These are phyloP conservation scores for Kwoniella mangroviensis DNA, from an alignment of 768 basidiomycete genomes.

Conservation along the genomic window DNA sequence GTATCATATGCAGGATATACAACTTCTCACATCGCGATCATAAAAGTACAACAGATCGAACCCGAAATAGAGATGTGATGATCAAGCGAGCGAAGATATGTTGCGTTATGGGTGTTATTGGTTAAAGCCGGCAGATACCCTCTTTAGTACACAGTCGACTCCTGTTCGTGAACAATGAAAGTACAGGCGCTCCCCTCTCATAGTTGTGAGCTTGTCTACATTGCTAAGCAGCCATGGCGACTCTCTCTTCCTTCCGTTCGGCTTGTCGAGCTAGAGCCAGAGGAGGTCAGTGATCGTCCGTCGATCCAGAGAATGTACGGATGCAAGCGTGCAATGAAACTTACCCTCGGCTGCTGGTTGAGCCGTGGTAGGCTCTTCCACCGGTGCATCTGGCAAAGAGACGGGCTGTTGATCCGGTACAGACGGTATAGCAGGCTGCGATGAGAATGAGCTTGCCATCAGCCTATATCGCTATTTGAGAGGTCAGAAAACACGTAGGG, in stretches of 20 bases:
- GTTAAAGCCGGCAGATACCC: not conserved
- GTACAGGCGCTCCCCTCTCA: too few species aligned
- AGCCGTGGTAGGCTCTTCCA: constrained; percentile 38
- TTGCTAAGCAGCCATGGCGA: constrained; percentile 6
- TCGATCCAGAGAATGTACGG: not conserved
- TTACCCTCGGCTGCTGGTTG: constrained; percentile 11
- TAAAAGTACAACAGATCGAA: constrained; percentile 1
- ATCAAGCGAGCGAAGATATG: not conserved
- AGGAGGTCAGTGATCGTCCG: not conserved
- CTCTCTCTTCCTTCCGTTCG: constrained; percentile 10
- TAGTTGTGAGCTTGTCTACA: too few species aligned
- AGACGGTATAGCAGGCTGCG: constrained; percentile 45
- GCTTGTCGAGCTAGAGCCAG: not conserved
- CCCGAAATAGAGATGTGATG: not conserved
- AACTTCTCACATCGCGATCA: constrained; percentile 3
- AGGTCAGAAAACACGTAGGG: not conserved
- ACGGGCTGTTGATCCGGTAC: constrained; percentile 39
- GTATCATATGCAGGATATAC: constrained; percentile 16
- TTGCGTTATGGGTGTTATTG: not conserved
- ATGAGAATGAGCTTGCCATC: not conserved
- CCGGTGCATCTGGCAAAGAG: constrained; percentile 40
- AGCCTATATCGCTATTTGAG: not conserved
- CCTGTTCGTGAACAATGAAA: too few species aligned
- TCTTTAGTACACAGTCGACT: too few species aligned
- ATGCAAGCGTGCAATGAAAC: not conserved